These are phyloP conservation scores for Mortierella sp. DNA, from an alignment of 371 early-diverging fungal genomes.

Conservation along the genomic window DNA sequence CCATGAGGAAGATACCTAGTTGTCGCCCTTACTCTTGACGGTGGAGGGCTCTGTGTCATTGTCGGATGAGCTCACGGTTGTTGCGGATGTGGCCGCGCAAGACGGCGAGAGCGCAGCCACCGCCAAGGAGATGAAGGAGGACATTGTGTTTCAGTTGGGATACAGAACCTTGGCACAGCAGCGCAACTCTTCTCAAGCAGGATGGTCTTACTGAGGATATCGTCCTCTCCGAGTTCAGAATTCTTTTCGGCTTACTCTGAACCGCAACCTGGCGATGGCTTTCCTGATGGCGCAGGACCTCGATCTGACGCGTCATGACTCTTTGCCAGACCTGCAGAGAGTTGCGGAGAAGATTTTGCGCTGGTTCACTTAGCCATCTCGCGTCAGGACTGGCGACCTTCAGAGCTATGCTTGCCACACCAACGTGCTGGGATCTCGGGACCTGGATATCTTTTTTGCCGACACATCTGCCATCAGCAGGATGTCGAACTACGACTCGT, in stretches of 20 bases:
- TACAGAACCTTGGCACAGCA: slow-evolving; percentile 59
- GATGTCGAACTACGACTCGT: slow-evolving; percentile 73
- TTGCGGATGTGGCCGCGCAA: slow-evolving; percentile 48
- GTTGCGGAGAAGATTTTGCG: slow-evolving; percentile 84
- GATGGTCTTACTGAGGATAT: slow-evolving; percentile 64
- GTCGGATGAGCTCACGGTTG: slow-evolving; percentile 70
- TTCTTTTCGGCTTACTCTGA: slow-evolving; percentile 85
- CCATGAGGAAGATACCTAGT: slow-evolving; percentile 66
- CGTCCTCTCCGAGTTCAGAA: slow-evolving; percentile 78
- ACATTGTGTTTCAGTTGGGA: slow-evolving; percentile 53
- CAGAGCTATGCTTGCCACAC: slow-evolving; percentile 78
- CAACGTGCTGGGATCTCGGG: slow-evolving; percentile 80
- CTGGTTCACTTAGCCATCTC: slow-evolving; percentile 79
- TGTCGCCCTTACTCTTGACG: slow-evolving; percentile 76
- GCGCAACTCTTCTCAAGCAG: slow-evolving; percentile 63
- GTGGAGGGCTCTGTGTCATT: slow-evolving; percentile 76
- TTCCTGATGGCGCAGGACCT: slow-evolving; percentile 82
- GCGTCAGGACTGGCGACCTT: slow-evolving; percentile 81
- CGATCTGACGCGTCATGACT: slow-evolving; percentile 77
- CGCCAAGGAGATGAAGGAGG: slow-evolving; percentile 53
- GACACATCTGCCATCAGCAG: slow-evolving; percentile 76
- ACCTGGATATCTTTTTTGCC: slow-evolving; percentile 77
- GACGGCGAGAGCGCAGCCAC: slow-evolving; percentile 47
- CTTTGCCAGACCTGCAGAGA: slow-evolving; percentile 84
- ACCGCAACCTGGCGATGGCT: slow-evolving; percentile 68